Base-by-base conservation (phyloP, 768 basidiomycete genomes). In the Kwoniella heveanensis region DNA sequence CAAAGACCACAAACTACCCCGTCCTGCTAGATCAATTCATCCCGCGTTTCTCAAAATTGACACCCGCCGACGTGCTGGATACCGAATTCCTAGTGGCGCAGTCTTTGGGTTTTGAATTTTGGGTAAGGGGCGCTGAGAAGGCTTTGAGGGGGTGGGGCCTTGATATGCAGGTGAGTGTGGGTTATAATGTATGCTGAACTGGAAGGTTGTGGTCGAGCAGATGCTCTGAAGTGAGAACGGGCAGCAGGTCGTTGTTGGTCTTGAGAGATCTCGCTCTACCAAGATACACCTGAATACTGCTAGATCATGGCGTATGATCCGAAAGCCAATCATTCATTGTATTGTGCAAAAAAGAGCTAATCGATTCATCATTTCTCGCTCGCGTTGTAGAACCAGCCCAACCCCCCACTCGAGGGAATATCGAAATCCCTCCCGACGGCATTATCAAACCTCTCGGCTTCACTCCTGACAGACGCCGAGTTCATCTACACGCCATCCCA, bases 61-160 rank as follows among this genome's bases (percentile, higher is more conserved):
- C 83, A 3, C 85, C 89, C 1, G 86, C 86, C 5, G 93, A 97
- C 73, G 90, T 99, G 17, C 86, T 98, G 61, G 90, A 92, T 61
- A 86, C 97, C 36, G 96, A 99, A 79, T 98, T 97, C 77, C 86
- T 96, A 36, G 90, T 99, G 5, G 90, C 94, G 0, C 96, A 98
- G 80, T 92, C 90, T 72, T 84, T 99, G 51, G 84, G 86, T 37
- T 99, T 99, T 67, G 94, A 99, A 77, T 96, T 97, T 74, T 87
- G 92, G 2, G 87, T 92, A 1, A 62, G 73, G 54, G 69, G 75
- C 5, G 60, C 71, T 8, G 77, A 79, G 46, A 72, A 73, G 30
- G 73, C 77, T 10, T 44, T 80, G 19, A 67, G 75, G 50, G 80
- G 80, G 21, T 80, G 76, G 74, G 68, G 54, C 30, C 55, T 79